Percentiles rank a stretch among this genome's conserved stretches.
Evolutionary conservation across 345 rosid species (phyloP).

Genomic region (Laguncularia racemosa): DNA sequence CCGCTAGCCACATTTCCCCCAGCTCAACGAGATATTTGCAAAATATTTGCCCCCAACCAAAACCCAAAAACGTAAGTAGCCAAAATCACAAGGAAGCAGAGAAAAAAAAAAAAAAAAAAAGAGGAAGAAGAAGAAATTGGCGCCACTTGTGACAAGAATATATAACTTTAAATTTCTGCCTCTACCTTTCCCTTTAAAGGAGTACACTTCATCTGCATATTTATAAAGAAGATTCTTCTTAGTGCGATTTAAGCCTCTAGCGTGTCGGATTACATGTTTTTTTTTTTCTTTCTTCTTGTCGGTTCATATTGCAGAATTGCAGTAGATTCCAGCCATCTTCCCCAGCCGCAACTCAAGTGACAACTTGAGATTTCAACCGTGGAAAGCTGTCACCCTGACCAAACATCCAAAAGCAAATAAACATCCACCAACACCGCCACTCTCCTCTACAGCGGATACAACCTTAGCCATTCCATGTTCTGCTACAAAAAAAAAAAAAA

Average conservation of each 20-base stretch:
- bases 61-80: too few species aligned
- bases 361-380: conserved; percentile 37
- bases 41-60: too few species aligned
- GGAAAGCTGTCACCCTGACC: conserved; percentile 94
- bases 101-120: too few species aligned
- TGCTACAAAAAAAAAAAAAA: too few species aligned
- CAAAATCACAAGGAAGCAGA: too few species aligned
- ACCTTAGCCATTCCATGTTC: too few species aligned
- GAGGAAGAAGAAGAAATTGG: too few species aligned
- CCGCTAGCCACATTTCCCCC: too few species aligned
- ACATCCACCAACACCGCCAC: conserved; percentile 72
- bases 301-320: conserved; percentile 20
- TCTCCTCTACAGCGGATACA: too few species aligned
- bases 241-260: conserved; percentile 42
- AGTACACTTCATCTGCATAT: conserved; percentile 31
- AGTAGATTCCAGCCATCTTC: conserved; percentile 17
- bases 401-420: conserved; percentile 48
- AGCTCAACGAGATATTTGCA: too few species aligned
- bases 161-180: background rate
- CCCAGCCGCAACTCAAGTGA: conserved; percentile 63
- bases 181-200: conserved; percentile 22
- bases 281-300: too few species aligned
- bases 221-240: conserved; percentile 51
- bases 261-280: conserved; percentile 29
- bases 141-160: too few species aligned